phyloP scores from a whole-genome alignment of 768 basidiomycete species.

The Auricularia sp. region DNA sequence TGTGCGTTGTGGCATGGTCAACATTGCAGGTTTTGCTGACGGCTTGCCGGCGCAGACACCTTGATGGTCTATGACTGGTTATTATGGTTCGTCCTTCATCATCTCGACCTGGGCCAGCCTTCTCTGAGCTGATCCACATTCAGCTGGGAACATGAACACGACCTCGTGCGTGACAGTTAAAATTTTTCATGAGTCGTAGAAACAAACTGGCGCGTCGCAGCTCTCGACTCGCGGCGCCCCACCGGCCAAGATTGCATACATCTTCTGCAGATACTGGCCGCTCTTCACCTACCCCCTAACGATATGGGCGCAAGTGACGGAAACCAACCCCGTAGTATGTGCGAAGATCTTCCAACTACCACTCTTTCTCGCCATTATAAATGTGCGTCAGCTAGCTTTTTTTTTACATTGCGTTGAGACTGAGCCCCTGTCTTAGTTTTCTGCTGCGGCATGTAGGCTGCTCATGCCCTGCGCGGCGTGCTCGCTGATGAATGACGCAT shows the following conservation, averaged over 20 bases:
- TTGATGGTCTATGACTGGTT: background rate
- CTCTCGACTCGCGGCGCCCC: background rate
- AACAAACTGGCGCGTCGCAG: background rate
- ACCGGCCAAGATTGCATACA: background rate
- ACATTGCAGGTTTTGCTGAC: background rate
- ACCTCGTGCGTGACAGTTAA: no score
- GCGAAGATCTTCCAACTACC: background rate
- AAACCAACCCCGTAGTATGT: background rate
- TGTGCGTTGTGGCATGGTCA: background rate
- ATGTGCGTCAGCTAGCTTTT: background rate
- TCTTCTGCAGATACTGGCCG: slow-evolving; percentile 1
- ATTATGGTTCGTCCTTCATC: background rate
- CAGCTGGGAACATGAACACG: no score
- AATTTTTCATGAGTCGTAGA: no score
- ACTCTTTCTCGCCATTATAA: background rate
- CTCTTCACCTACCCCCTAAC: background rate
- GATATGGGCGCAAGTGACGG: background rate
- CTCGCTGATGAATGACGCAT: no score
- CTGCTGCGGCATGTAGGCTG: background rate
- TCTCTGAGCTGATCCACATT: no score
- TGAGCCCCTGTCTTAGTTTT: background rate
- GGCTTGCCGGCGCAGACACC: background rate
- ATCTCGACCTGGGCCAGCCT: no score
- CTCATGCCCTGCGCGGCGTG: no score
- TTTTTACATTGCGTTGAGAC: no score